These are phyloP conservation scores for Chaetomium strumarium DNA, from an alignment of 2,329 filamentous ascomycete species.

Conservation along the genomic window DNA sequence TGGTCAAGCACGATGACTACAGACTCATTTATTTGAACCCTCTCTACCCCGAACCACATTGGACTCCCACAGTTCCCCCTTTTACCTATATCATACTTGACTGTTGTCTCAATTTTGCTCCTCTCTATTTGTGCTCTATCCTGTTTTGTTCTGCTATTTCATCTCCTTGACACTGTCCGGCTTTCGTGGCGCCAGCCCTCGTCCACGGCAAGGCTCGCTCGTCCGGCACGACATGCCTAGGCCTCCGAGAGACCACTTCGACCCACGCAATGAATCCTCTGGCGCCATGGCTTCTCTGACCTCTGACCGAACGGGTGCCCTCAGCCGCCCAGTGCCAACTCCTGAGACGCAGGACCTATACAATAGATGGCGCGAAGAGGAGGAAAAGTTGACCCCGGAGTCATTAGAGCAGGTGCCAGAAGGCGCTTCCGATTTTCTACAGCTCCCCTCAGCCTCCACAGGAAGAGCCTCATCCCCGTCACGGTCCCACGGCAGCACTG, in stretches of 20 bases:
- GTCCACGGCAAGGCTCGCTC: not conserved
- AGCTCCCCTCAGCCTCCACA: conserved; percentile 10
- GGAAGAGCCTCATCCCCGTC: conserved; percentile 16
- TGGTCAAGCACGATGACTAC: not conserved
- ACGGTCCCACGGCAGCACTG: conserved; percentile 14
- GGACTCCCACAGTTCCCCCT: too few relatives aligned
- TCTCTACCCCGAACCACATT: not conserved
- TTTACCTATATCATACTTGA: too few relatives aligned
- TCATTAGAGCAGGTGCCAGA: not conserved
- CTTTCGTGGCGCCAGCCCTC: too few relatives aligned
- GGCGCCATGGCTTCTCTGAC: not conserved
- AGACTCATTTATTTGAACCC: not conserved
- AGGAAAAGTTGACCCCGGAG: conserved; percentile 12
- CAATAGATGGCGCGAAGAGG: conserved; percentile 16
- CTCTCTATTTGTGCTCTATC: too few relatives aligned
- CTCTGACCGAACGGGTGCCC: not conserved
- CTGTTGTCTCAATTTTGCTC: too few relatives aligned
- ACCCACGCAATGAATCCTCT: not conserved
- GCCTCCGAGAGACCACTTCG: conserved; percentile 7
- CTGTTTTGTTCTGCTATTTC: too few relatives aligned
- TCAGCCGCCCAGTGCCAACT: conserved; percentile 3
- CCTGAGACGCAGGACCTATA: conserved; percentile 20
- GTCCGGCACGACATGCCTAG: not conserved
- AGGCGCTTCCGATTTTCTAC: not conserved
- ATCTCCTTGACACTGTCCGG: not conserved